These are phyloP conservation scores for Ascochyta rabiei DNA, from an alignment of 2,329 filamentous ascomycete genomes.

Conservation along the genomic window DNA sequence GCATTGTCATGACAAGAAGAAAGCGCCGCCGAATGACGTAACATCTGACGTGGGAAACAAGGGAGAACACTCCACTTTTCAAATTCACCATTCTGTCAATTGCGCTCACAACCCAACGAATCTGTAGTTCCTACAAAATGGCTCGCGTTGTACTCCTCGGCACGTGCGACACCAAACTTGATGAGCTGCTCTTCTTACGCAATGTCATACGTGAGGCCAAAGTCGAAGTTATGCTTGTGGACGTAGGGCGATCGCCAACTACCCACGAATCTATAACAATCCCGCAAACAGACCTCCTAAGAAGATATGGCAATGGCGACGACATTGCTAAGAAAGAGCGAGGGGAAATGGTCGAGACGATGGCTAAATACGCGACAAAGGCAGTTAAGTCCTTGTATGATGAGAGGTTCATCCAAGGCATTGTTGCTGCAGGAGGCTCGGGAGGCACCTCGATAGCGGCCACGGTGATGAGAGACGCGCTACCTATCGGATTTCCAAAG, in stretches of 20 bases:
- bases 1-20: background rate
- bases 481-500: slow-evolving; percentile 72
- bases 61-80: background rate
- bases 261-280: slow-evolving; percentile 57
- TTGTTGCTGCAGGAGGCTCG: slow-evolving; percentile 67
- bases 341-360: slow-evolving; percentile 62
- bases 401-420: slow-evolving; percentile 56
- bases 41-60: slow-evolving; percentile 2
- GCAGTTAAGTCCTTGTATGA: slow-evolving; percentile 51
- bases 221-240: slow-evolving; percentile 57
- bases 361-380: slow-evolving; percentile 57
- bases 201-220: slow-evolving; percentile 49
- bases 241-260: slow-evolving; percentile 59
- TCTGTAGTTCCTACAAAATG: background rate
- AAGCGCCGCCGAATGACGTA: slow-evolving; percentile 12
- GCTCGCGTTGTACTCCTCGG: slow-evolving; percentile 61
- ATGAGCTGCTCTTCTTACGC: slow-evolving; percentile 63
- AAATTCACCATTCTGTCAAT: background rate
- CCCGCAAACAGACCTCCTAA: slow-evolving; percentile 51
- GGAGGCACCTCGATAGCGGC: slow-evolving; percentile 67
- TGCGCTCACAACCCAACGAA: background rate
- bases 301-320: slow-evolving; percentile 29
- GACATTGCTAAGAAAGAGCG: slow-evolving; percentile 54
- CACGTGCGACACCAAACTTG: slow-evolving; percentile 69
- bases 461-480: slow-evolving; percentile 63